Evolutionary conservation across 129 eudicot species (phyloP).

Genomic region (Glebionis coronaria): DNA sequence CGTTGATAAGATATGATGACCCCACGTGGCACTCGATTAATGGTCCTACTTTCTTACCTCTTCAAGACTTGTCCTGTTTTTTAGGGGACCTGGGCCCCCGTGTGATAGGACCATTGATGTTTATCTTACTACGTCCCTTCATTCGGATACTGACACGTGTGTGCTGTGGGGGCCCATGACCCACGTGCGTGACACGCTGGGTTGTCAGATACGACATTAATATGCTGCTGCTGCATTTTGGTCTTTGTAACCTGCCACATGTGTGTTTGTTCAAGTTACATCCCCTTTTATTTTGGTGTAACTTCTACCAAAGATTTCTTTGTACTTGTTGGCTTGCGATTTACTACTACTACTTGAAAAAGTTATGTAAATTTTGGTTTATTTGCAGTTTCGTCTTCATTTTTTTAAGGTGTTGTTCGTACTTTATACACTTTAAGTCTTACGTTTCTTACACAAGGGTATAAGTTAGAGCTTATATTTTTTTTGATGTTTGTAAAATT

Average conservation of each 20-base stretch:
- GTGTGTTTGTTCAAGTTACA: slow-evolving; percentile 10
- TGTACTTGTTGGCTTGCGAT: neutral
- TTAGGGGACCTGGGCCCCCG: slow-evolving; percentile 28
- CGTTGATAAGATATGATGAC: slow-evolving; percentile 23
- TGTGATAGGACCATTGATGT: slow-evolving; percentile 32
- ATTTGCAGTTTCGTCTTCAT: no score
- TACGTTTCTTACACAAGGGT: no score
- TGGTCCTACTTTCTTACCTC: slow-evolving; percentile 19
- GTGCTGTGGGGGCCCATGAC: slow-evolving; percentile 10
- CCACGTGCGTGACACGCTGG: slow-evolving; percentile 29
- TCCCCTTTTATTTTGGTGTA: neutral
- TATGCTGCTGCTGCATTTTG: neutral
- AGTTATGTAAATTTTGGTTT: neutral
- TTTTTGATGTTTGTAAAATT: no score
- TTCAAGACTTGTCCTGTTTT: slow-evolving; percentile 26
- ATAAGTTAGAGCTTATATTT: no score
- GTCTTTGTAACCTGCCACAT: slow-evolving; percentile 22
- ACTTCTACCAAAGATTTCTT: neutral
- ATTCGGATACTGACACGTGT: slow-evolving; percentile 27
- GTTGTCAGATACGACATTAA: slow-evolving; percentile 31
- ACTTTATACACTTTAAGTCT: no score
- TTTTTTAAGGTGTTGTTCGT: no score
- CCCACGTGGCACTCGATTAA: slow-evolving; percentile 33
- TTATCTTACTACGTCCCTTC: slow-evolving; percentile 27
- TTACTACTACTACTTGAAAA: neutral